Percentiles rank a stretch among this genome's conserved stretches.
These are phyloP conservation scores for Dacryopinax primogenitus DNA, from an alignment of 768 basidiomycete genomes.

Conservation along the genomic window DNA sequence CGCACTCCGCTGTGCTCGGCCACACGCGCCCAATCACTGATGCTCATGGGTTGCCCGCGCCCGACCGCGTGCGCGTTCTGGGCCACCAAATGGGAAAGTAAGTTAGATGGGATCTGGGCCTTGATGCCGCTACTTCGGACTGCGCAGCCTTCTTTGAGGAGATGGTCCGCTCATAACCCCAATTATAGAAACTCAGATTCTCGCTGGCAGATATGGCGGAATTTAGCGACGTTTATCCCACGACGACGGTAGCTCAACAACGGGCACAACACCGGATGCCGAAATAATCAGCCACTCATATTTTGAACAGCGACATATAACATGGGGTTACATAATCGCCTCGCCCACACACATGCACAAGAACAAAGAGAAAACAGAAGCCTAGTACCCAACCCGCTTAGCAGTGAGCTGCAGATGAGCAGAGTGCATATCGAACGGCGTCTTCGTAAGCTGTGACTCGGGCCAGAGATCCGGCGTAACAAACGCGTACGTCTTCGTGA, in stretches of 20 bases:
- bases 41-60: neutral
- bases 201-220: neutral
- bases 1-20: neutral
- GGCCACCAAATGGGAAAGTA: neutral
- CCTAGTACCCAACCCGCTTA: conserved; percentile 48
- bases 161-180: neutral
- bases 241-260: neutral
- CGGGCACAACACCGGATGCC: neutral
- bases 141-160: neutral
- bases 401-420: conserved; percentile 76
- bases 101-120: neutral
- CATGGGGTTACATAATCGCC: conserved; percentile 8
- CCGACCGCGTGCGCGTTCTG: neutral
- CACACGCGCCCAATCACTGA: neutral
- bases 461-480: conserved; percentile 97
- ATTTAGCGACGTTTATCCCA: neutral
- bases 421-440: conserved; percentile 92
- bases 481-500: conserved; percentile 97
- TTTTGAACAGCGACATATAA: conserved; percentile 10
- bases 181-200: neutral
- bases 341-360: neutral
- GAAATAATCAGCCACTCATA: neutral
- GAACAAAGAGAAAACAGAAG: neutral
- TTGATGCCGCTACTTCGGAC: neutral
- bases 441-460: conserved; percentile 78